Conservation (phyloP, 192 early-diverging fungal genomes). For the Tieghemiomyces parasiticus region DNA sequence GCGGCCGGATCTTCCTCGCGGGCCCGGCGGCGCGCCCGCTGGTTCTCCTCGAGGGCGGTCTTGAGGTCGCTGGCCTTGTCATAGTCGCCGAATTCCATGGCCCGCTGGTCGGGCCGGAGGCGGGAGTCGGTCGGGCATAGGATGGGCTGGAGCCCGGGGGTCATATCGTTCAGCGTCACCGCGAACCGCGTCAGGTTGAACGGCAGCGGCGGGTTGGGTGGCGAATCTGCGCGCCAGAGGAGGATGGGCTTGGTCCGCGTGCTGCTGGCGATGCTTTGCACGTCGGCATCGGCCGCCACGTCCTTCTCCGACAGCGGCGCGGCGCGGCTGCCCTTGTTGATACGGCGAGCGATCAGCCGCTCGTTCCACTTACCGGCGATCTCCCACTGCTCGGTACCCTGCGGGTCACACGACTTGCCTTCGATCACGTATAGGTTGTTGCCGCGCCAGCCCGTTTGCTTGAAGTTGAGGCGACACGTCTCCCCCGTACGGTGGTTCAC, state of each 20-base stretch:
- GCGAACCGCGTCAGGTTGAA: slow-evolving; percentile 70
- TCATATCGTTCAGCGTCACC: slow-evolving; percentile 58
- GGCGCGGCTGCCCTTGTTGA: slow-evolving; percentile 11
- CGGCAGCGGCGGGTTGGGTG: slow-evolving; percentile 30
- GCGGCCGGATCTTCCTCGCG: slow-evolving; percentile 41
- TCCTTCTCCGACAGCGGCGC: slow-evolving; percentile 16
- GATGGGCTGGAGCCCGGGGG: slow-evolving; percentile 32
- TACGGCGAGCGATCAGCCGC: slow-evolving; percentile 37
- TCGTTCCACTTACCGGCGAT: slow-evolving; percentile 55
- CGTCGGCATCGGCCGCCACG: slow-evolving; percentile 10
- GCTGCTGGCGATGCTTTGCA: neutral
- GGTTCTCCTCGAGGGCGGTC: slow-evolving; percentile 56
- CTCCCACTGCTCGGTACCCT: slow-evolving; percentile 36
- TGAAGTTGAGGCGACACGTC: slow-evolving; percentile 56
- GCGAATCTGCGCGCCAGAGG: slow-evolving; percentile 44
- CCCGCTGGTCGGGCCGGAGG: slow-evolving; percentile 69
- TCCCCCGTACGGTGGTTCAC: slow-evolving; percentile 74
- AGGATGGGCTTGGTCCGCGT: slow-evolving; percentile 27
- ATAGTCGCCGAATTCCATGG: slow-evolving; percentile 72
- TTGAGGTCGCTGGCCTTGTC: slow-evolving; percentile 61
- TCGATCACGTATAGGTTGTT: slow-evolving; percentile 43
- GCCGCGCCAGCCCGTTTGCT: slow-evolving; percentile 57
- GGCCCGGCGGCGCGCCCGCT: slow-evolving; percentile 40
- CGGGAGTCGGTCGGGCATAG: slow-evolving; percentile 72
- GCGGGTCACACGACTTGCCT: slow-evolving; percentile 34